Base-by-base conservation (phyloP, 768 basidiomycete genomes). In the Russula abietina region DNA sequence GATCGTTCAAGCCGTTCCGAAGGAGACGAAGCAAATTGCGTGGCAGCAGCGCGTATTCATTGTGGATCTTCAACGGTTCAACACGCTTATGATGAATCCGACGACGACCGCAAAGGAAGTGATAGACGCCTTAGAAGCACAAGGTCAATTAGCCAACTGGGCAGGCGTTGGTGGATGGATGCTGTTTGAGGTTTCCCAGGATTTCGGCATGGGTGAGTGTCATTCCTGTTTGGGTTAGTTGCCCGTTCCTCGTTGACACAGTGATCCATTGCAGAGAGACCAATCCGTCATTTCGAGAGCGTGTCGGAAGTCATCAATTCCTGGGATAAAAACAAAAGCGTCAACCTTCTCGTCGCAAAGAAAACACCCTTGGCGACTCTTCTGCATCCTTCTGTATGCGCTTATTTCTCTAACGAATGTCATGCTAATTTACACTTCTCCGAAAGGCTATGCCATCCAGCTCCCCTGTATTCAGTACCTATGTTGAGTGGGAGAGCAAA, bases 401-500 rank as follows among this genome's bases (percentile, higher is more conserved):
- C 50, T 65, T 56, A 61, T 51, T 60, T 39, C 36, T 67, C 30
- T 57, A 30, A 16, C 12, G 6, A 26, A 45, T 54, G 33, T 65
- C 22, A 66, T 61, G 66, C 36, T 67, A 26, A 66, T 57, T 50
- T 39, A 39, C 38, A 54, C 49, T n/a, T 57, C 76, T 56, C 76
- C 77, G 19, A 45, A 79, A 83, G 80, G 76, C 77, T 28, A 73
- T 85, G 50, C 85, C 84, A 14, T 71, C 75, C 5, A 73, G 73
- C 61, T 76, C 77, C 26, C 78, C 80, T 55, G 72, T 67, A 4
- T 69, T 76, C 65, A 76, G 80, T 45, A 80, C 88, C 7, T 93
- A 86, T 69, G 84, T 98, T 28, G 91, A 98, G 72, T 90, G 86
- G 82, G 92, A 96, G 76, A 79, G 78, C 50, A 98, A 96, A 75